Evolutionary conservation across 1,139 yeast genomes (phyloP), one percentile per base, ranked within the genome.

Genomic region (Saccharomycopsis phalli): DNA sequence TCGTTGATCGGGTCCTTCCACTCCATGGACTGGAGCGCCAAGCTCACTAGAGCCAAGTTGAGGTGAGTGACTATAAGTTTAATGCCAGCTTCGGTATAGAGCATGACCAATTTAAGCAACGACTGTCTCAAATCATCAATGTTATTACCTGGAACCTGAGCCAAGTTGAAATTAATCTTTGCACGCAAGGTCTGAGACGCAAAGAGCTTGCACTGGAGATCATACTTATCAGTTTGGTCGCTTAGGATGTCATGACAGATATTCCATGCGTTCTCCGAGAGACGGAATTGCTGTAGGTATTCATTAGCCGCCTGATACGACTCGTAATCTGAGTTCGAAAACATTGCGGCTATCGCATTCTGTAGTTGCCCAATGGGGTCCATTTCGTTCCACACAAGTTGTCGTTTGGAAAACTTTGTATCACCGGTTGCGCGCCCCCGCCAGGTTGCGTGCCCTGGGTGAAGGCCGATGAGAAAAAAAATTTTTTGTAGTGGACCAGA

Each of bases 151-250:
- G 86, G 84, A 2, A 86, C 62, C 58, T 91, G 98, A 47, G 69
- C 67, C 49, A 88, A 66, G 61, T 91, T 97, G 57, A 83, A 88
- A 11, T 84, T 81, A 38, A 86, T 66, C 54, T 87, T 87, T 31
- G 88, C 79, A 49, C 95, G 67, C 48, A 93, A 63, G 0, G 97
- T 88, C 58, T 93, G 98, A 1, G 96, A 82, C 7, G 93, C 82
- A 63, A 93, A 91, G 51, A 91, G 65, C 53, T 76, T 77, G 35
- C 81, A 61, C 50, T 80, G 81, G 20, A 71, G 47, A 10, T 67
- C 49, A 28, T 50, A 47, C 4, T 49, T 48, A 16, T 49, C 51
- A 5, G 38, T 31, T n/a, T 37, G 35, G 7, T 47, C 40, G 4
- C 45, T 38, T 14, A 65, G 52, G 2, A 61, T 55, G 17, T 53